Evolutionary conservation across 257 asterid species (phyloP).

Genomic region (Cynanchum wilfordii): DNA sequence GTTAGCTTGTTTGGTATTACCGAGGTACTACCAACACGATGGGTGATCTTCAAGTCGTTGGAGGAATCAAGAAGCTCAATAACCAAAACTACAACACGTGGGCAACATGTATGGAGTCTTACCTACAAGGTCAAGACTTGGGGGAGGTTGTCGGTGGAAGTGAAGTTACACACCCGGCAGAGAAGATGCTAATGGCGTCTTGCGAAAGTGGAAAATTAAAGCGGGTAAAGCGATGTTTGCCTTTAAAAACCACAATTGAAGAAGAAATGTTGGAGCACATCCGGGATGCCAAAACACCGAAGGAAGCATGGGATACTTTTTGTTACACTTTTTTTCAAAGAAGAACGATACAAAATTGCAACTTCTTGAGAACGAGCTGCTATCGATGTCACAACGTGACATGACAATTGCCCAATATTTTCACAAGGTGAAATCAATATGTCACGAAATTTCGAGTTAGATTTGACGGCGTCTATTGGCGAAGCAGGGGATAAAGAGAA

Average conservation of each 20-base stretch:
- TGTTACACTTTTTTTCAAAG: background rate
- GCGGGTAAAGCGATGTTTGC: background rate
- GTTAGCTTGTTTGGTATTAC: too few species aligned
- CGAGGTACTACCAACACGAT: too few species aligned
- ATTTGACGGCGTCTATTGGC: slow-evolving; percentile 8
- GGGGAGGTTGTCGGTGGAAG: background rate
- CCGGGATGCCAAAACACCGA: background rate
- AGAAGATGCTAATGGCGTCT: slow-evolving; percentile 5
- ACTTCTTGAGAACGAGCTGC: background rate
- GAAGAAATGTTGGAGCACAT: background rate
- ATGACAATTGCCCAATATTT: slow-evolving; percentile 16
- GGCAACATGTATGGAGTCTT: slow-evolving; percentile 17
- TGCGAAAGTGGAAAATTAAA: background rate
- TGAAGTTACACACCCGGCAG: background rate
- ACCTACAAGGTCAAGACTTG: slow-evolving; percentile 4
- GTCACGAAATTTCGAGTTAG: slow-evolving; percentile 9
- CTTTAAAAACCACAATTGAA: background rate
- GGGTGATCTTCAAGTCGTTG: too few species aligned
- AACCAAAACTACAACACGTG: too few species aligned
- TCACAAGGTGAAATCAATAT: slow-evolving; percentile 21
- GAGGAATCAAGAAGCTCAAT: too few species aligned
- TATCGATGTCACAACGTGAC: background rate
- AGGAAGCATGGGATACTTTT: slow-evolving; percentile 9
- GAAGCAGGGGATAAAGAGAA: slow-evolving; percentile 16
- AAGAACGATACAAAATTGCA: background rate